Conservation (phyloP, 805 yeast genomes). For the Metschnikowia lachancei region DNA sequence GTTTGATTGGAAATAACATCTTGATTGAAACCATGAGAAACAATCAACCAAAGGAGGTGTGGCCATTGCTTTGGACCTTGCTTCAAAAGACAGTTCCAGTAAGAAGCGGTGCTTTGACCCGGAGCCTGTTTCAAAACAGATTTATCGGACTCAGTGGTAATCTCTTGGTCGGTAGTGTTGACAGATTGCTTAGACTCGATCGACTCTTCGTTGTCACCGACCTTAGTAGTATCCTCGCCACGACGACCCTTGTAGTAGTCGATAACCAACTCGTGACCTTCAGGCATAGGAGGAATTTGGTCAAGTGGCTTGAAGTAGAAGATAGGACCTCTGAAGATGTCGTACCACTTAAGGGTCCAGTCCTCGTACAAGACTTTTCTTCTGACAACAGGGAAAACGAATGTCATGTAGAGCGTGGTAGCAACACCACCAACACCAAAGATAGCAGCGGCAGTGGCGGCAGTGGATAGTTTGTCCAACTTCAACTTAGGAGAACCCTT, state of each 20-base stretch:
- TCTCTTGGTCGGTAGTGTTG: slow-evolving; percentile 11
- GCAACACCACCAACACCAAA: slow-evolving; percentile 67
- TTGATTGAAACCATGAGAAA: slow-evolving; percentile 46
- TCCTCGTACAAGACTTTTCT: slow-evolving; percentile 61
- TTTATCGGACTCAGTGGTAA: slow-evolving; percentile 8
- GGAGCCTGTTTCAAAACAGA: slow-evolving; percentile 15
- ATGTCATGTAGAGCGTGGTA: slow-evolving; percentile 46
- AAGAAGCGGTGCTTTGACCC: slow-evolving; percentile 34
- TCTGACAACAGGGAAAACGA: slow-evolving; percentile 59
- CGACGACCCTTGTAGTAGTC: slow-evolving; percentile 69
- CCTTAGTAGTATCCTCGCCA: slow-evolving; percentile 17
- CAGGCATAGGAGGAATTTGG: slow-evolving; percentile 65
- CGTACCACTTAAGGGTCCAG: slow-evolving; percentile 62
- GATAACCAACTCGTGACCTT: slow-evolving; percentile 50
- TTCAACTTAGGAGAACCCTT: slow-evolving; percentile 73
- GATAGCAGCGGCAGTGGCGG: slow-evolving; percentile 56
- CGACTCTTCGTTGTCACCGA: slow-evolving; percentile 17
- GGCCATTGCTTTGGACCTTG: slow-evolving; percentile 57
- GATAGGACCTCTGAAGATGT: slow-evolving; percentile 55
- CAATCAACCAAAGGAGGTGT: slow-evolving; percentile 43
- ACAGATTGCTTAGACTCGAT: slow-evolving; percentile 15
- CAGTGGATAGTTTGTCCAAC: slow-evolving; percentile 50
- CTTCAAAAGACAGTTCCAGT: slow-evolving; percentile 39
- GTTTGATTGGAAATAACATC: slow-evolving; percentile 58
- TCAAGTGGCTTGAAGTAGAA: slow-evolving; percentile 54